Percentiles rank a stretch among this genome's conserved stretches.
Conservation (phyloP, 2,329 filamentous ascomycete species). For the Ceratocystiopsis sp. region DNA sequence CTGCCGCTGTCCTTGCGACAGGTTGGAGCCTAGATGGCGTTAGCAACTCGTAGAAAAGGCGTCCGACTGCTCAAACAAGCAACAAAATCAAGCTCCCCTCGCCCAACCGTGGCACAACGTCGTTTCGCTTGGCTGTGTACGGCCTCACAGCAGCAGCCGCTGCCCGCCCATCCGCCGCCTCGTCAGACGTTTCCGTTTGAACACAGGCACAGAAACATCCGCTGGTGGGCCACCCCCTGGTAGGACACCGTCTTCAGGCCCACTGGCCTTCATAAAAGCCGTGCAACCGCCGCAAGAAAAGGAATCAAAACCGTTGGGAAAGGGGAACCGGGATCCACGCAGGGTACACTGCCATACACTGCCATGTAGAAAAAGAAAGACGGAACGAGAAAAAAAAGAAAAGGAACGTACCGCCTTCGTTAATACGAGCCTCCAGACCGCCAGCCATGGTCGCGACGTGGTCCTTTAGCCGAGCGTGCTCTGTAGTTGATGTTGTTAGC, state of each 20-base stretch:
- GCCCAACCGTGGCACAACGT: too few species aligned
- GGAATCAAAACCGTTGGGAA: neutral
- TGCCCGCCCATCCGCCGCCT: too few species aligned
- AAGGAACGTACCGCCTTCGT: constrained; percentile 69
- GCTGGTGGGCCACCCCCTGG: neutral
- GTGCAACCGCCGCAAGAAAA: too few species aligned
- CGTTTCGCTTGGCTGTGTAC: too few species aligned
- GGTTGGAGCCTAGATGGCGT: constrained; percentile 55
- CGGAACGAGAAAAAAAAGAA: neutral
- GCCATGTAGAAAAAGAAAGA: neutral
- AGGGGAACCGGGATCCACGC: too few species aligned
- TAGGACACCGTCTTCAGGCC: too few species aligned
- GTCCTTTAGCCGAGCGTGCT: constrained; percentile 86
- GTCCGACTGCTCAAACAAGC: neutral
- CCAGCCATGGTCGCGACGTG: constrained; percentile 76
- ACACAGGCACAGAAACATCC: too few species aligned
- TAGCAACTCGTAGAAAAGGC: neutral
- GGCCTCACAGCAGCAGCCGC: too few species aligned
- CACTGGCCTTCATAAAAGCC: too few species aligned
- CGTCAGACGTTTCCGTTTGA: too few species aligned
- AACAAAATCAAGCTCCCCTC: too few species aligned
- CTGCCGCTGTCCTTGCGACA: constrained; percentile 89
- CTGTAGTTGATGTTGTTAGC: constrained; percentile 23
- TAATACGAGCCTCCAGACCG: constrained; percentile 73
- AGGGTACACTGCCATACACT: too few species aligned